phyloP scores from a whole-genome alignment of 192 early-diverging fungal genomes.

The Rhizoclosmatium sp. region DNA sequence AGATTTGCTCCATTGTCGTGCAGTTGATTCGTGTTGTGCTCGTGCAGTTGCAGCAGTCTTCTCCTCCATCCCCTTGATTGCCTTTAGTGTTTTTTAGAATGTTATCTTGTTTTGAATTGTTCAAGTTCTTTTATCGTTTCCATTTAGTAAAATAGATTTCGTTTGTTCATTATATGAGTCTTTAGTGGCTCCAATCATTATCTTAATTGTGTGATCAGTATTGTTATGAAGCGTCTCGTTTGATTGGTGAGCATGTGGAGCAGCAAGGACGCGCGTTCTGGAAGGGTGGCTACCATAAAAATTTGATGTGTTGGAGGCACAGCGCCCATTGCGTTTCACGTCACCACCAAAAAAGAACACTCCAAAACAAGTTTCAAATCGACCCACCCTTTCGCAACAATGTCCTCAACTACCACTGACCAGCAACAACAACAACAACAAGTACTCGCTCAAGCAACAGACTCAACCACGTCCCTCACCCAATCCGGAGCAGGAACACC shows the following conservation, averaged over 20 bases:
- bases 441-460: conserved; percentile 16
- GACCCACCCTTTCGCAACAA: background rate
- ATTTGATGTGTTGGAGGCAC: background rate
- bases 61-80: background rate
- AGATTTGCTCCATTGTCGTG: conserved; percentile 21
- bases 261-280: too few species aligned
- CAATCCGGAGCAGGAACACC: conserved; percentile 26
- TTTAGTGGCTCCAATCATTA: too few species aligned
- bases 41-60: conserved; percentile 21
- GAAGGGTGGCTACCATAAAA: background rate
- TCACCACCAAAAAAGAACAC: background rate
- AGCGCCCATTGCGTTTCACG: background rate
- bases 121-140: background rate
- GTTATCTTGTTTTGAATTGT: background rate
- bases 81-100: background rate
- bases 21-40: conserved; percentile 26
- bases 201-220: too few species aligned
- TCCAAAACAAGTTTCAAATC: background rate
- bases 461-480: conserved; percentile 49
- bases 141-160: background rate
- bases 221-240: too few species aligned
- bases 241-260: too few species aligned
- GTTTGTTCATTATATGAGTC: too few species aligned
- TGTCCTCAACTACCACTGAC: conserved; percentile 13
- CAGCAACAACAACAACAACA: background rate